Evolutionary conservation across 129 eudicot species (phyloP).

Genomic region (Sambucus nigra): DNA sequence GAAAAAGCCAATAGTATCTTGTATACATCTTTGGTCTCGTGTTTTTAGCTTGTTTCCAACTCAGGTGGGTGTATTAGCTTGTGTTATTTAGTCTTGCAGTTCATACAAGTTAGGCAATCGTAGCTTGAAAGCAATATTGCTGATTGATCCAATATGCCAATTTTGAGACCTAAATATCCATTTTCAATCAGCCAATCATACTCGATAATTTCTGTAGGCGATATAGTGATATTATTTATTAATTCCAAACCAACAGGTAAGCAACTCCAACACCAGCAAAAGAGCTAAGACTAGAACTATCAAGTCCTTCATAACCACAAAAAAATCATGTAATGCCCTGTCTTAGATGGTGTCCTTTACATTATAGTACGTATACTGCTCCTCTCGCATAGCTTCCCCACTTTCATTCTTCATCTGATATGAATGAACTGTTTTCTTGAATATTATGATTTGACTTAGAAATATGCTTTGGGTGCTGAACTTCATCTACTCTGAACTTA

Average conservation of each 20-base stretch:
- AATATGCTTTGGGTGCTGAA: conserved; percentile 40
- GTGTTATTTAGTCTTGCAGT: no score
- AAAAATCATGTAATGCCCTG: conserved; percentile 40
- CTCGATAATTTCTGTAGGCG: conserved; percentile 81
- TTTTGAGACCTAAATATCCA: conserved; percentile 78
- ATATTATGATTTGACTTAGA: conserved; percentile 27
- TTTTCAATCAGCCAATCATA: conserved; percentile 94
- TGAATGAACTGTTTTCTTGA: conserved; percentile 17
- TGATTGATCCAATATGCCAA: conserved; percentile 97
- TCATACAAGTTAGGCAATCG: conserved; percentile 83
- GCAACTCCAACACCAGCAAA: conserved; percentile 99
- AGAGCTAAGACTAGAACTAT: conserved; percentile 97
- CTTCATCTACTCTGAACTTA: conserved; percentile 70
- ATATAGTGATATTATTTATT: conserved; percentile 54
- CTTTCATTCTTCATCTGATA: conserved; percentile 39
- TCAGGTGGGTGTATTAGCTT: no score
- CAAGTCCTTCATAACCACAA: conserved; percentile 42
- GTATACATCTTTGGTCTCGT: no score
- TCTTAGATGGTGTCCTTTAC: conserved; percentile 41
- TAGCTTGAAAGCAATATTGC: conserved; percentile 85
- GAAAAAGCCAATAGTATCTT: no score
- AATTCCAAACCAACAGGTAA: conserved; percentile 79
- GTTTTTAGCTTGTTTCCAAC: no score
- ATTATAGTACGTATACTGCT: conserved; percentile 75
- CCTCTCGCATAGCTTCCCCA: conserved; percentile 97